These are phyloP conservation scores for Salvia rosmarinus DNA, from an alignment of 257 asterid species.

Conservation along the genomic window DNA sequence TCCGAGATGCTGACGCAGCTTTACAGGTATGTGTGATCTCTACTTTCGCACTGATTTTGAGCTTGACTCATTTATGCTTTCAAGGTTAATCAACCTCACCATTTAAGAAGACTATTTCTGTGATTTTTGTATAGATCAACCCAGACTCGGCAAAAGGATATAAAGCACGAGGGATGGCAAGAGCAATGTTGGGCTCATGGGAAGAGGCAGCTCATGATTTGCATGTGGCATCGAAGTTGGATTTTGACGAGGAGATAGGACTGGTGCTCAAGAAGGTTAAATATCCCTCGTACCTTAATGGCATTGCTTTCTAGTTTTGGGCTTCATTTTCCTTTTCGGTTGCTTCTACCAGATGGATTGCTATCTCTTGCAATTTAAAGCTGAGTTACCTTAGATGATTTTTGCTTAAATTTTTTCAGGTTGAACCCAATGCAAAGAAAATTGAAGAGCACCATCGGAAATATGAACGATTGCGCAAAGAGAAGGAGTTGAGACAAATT, in stretches of 20 bases:
- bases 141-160: conserved; percentile 86
- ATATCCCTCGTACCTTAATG: neutral
- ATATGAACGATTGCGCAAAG: conserved; percentile 62
- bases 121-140: conserved; percentile 54
- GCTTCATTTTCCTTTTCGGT: neutral
- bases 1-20: conserved; percentile 81
- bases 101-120: conserved; percentile 15
- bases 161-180: conserved; percentile 80
- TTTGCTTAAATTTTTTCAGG: conserved; percentile 48
- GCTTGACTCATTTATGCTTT: conserved; percentile 10
- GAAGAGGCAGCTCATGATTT: conserved; percentile 81
- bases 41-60: conserved; percentile 11
- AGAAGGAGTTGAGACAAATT: conserved; percentile 48
- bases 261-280: conserved; percentile 60
- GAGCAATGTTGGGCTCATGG: conserved; percentile 85
- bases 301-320: neutral
- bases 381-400: conserved; percentile 13
- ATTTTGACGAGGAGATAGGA: conserved; percentile 72
- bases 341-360: neutral
- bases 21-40: conserved; percentile 49
- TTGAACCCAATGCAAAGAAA: conserved; percentile 68
- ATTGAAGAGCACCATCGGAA: conserved; percentile 73
- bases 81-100: neutral
- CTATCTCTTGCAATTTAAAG: neutral
- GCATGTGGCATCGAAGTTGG: conserved; percentile 69